Percentiles rank a stretch among this genome's conserved stretches.
These are phyloP conservation scores for Gilbertella persicaria DNA, from an alignment of 371 early-diverging fungal species.

Conservation along the genomic window DNA sequence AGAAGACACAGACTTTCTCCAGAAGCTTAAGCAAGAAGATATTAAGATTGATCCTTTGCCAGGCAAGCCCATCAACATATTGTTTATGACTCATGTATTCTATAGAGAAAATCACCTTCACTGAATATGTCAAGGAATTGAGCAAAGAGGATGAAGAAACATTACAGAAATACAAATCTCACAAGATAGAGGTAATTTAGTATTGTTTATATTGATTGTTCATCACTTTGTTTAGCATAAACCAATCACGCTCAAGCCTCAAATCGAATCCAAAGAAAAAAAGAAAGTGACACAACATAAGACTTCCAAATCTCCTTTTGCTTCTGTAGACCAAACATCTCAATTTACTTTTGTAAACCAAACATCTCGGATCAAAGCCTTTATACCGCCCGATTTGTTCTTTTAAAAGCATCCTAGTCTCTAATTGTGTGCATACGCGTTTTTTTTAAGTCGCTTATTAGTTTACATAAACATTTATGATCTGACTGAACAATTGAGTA, in stretches of 20 bases:
- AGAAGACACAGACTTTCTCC: constrained; percentile 29
- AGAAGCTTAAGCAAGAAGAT: constrained; percentile 16
- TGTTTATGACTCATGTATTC: background rate
- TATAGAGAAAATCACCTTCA: constrained; percentile 34
- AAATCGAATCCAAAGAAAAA: background rate
- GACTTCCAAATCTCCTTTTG: background rate
- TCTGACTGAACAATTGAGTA: no score
- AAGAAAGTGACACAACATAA: background rate
- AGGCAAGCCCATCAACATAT: constrained; percentile 21
- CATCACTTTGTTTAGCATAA: no score
- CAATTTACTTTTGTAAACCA: background rate
- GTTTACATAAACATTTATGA: no score
- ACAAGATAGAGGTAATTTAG: constrained; percentile 5
- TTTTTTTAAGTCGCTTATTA: background rate
- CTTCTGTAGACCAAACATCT: background rate
- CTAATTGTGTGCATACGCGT: background rate
- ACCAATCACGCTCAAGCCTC: no score
- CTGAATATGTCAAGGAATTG: constrained; percentile 35
- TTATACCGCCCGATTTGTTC: constrained; percentile 41
- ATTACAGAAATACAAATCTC: constrained; percentile 20
- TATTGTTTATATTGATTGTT: background rate
- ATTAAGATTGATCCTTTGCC: constrained; percentile 34
- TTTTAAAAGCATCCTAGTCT: constrained; percentile 15
- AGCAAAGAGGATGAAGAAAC: constrained; percentile 29
- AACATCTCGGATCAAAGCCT: constrained; percentile 4